phyloP scores from a whole-genome alignment of 345 rosid species.

The Microcos paniculata region DNA sequence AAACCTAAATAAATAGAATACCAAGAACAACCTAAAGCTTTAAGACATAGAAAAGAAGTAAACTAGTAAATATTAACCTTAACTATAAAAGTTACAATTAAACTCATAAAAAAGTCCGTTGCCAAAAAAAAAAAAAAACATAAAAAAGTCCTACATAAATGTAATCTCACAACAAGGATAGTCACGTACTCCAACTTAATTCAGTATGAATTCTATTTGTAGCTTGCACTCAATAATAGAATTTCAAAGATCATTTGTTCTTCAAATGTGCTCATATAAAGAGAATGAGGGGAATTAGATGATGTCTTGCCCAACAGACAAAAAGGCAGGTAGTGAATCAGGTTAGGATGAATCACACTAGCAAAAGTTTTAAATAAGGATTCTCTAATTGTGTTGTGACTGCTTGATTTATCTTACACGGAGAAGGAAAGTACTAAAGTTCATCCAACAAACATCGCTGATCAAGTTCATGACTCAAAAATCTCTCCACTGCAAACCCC shows the following conservation, averaged over 20 bases:
- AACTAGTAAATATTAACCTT: too few relatives aligned
- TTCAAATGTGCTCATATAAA: not conserved
- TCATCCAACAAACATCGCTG: not conserved
- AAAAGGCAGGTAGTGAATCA: not conserved
- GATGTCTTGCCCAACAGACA: too few relatives aligned
- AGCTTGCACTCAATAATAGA: not conserved
- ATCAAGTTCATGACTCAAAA: slow-evolving; percentile 9
- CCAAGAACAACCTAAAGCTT: too few relatives aligned
- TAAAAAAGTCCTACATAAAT: too few relatives aligned
- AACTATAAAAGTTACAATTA: too few relatives aligned
- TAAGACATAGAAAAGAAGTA: too few relatives aligned
- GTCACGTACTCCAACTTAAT: too few relatives aligned
- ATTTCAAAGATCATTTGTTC: not conserved
- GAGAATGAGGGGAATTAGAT: not conserved
- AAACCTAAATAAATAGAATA: too few relatives aligned
- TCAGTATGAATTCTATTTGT: not conserved
- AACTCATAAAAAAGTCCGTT: too few relatives aligned
- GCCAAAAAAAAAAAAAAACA: too few relatives aligned
- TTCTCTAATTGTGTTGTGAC: not conserved
- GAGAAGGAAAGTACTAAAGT: not conserved
- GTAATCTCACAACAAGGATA: too few relatives aligned
- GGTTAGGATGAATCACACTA: not conserved
- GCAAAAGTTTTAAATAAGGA: not conserved
- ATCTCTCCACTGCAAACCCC: not conserved
- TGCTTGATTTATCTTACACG: not conserved